phyloP scores from a whole-genome alignment of 2,329 filamentous ascomycete genomes.

The Cercospora janseana region DNA sequence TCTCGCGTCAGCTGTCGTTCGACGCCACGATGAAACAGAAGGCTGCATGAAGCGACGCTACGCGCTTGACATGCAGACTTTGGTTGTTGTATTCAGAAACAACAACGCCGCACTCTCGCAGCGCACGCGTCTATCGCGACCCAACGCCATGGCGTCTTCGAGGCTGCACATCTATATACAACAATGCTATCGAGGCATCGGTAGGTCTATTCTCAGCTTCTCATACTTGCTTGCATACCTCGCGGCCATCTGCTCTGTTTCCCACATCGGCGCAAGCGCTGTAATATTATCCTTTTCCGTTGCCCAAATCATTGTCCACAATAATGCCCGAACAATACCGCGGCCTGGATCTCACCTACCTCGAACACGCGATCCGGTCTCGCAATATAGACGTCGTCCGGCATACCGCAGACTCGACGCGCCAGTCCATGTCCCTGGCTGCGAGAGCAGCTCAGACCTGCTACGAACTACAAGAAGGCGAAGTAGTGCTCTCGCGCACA shows the following conservation, averaged over 20 bases:
- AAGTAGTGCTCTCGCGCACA: slow-evolving; percentile 30
- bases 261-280: slow-evolving; percentile 6
- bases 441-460: slow-evolving; percentile 6
- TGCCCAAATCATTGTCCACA: not conserved
- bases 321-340: not conserved
- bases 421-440: not conserved
- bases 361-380: slow-evolving; percentile 12
- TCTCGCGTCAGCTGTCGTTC: not conserved
- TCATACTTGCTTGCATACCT: not conserved
- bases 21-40: slow-evolving; percentile 9
- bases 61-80: not conserved
- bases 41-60: not conserved
- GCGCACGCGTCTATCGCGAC: not conserved
- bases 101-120: slow-evolving; percentile 12
- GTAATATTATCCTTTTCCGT: not conserved
- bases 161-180: not conserved
- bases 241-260: not conserved
- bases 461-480: slow-evolving; percentile 13
- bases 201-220: slow-evolving; percentile 5
- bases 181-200: not conserved
- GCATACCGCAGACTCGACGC: not conserved
- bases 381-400: slow-evolving; percentile 9
- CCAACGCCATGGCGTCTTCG: not conserved
- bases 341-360: slow-evolving; percentile 8
- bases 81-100: slow-evolving; percentile 14